These are phyloP conservation scores for Xylariomycetidae sp. DNA, from an alignment of 2,329 filamentous ascomycete genomes.

Conservation along the genomic window DNA sequence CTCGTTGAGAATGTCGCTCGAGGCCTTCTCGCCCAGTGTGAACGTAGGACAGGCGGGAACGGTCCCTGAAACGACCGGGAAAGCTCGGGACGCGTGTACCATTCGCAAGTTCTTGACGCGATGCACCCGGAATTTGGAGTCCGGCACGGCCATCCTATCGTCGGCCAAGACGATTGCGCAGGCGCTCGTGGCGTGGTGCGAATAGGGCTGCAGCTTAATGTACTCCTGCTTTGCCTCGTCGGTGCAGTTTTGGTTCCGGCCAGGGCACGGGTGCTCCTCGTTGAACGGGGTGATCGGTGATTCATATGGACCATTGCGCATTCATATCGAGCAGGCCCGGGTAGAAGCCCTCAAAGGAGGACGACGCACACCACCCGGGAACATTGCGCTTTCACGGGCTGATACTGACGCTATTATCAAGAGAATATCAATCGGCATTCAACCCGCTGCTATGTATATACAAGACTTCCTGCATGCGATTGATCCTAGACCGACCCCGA, in stretches of 20 bases:
- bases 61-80: slow-evolving; percentile 41
- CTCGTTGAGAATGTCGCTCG: slow-evolving; percentile 41
- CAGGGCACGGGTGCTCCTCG: slow-evolving; percentile 24
- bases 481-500: slow-evolving; percentile 21
- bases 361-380: slow-evolving; percentile 23
- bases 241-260: slow-evolving; percentile 28
- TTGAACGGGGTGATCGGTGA: slow-evolving; percentile 22
- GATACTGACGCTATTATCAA: slow-evolving; percentile 24
- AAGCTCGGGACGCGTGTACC: slow-evolving; percentile 51
- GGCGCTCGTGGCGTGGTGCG: slow-evolving; percentile 51
- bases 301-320: slow-evolving; percentile 36
- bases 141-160: slow-evolving; percentile 48
- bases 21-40: slow-evolving; percentile 55
- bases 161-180: slow-evolving; percentile 45
- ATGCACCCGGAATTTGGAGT: slow-evolving; percentile 47
- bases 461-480: slow-evolving; percentile 20
- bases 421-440: slow-evolving; percentile 26
- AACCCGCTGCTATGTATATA: no score
- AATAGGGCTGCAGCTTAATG: slow-evolving; percentile 38
- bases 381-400: slow-evolving; percentile 24
- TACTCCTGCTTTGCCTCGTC: slow-evolving; percentile 28
- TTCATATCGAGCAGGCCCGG: slow-evolving; percentile 27
- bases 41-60: slow-evolving; percentile 43
- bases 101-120: slow-evolving; percentile 48
- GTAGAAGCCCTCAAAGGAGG: slow-evolving; percentile 26